phyloP scores from a whole-genome alignment of 2,329 filamentous ascomycete species.

The Xylariales sp. region DNA sequence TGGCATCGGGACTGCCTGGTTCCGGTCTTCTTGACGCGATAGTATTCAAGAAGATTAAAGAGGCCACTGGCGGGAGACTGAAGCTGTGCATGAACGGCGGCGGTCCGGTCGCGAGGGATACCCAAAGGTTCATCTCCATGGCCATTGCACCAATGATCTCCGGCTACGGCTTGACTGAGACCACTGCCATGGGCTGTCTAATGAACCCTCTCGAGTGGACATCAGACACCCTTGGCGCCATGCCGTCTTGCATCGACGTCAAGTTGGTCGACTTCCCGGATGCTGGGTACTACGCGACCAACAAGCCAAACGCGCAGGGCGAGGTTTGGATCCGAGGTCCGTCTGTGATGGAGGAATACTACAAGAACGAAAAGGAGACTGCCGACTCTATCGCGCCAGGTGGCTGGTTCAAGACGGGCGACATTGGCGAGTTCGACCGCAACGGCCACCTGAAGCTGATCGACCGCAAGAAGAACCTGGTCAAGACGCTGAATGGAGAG shows the following conservation, averaged over 20 bases:
- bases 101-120: constrained; percentile 79
- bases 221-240: constrained; percentile 65
- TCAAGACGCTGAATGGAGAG: constrained; percentile 78
- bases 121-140: constrained; percentile 82
- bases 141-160: constrained; percentile 85
- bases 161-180: constrained; percentile 86
- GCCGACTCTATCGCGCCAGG: constrained; percentile 63
- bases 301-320: constrained; percentile 72
- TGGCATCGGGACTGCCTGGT: constrained; percentile 56
- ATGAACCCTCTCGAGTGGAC: constrained; percentile 79
- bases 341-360: constrained; percentile 68
- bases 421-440: constrained; percentile 73
- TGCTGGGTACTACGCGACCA: constrained; percentile 72
- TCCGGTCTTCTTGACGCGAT: constrained; percentile 68
- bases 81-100: constrained; percentile 83
- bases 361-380: constrained; percentile 74
- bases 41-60: constrained; percentile 88
- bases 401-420: constrained; percentile 85
- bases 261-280: constrained; percentile 85
- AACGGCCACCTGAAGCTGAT: constrained; percentile 72
- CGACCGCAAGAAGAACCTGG: constrained; percentile 84
- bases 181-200: constrained; percentile 67
- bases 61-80: constrained; percentile 77
- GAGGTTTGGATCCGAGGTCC: constrained; percentile 84
- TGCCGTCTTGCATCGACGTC: constrained; percentile 69